Evolutionary conservation across 75 land plant genomes (phyloP), one percentile per base, ranked within the genome.

Genomic region (Larix kaempferi): DNA sequence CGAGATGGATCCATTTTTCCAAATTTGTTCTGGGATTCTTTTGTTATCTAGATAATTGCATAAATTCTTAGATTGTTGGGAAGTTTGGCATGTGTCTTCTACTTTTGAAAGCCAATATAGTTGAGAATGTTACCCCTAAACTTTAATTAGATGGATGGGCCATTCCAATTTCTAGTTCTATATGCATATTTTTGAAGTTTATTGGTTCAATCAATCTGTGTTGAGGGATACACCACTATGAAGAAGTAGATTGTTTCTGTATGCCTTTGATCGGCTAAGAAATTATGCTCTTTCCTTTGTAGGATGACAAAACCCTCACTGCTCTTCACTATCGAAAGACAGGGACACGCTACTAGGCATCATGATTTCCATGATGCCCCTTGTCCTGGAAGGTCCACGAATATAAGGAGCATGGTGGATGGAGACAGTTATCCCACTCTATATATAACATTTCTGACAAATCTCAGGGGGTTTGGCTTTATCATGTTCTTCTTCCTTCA

Each of bases 251-350:
- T n/a, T 69, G 52, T 16, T 39, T 69, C n/a, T n/a, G n/a, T 69
- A 41, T 10, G 39, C 35, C 41, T 69, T 19, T 69, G 12, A 69
- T 69, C 23, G n/a, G 52, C 49, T 69, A 39, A 21, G 12, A 39
- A 41, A 69, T 41, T 41, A 41, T 4, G n/a, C n/a, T 69, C 15
- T 77, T 56, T 76, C 26, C 14, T 55, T 63, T 79, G 72, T 82
- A 86, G 88, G 88, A 86, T 80, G 77, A 76, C 25, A 81, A 80
- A 49, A 80, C 86, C 0, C 62, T 86, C 23, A 76, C 88, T 27
- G 86, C 88, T 67, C 61, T 86, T 62, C 88, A 86, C 76, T 86
- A 86, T 80, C 86, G 88, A 21, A 86, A 86, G 72, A 83, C 88
- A 5, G 88, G 86, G 19, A 78, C 86, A 26, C 78, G 81, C 39